phyloP scores from a whole-genome alignment of 805 yeast species.

The Metschnikowia drakensbergensis region DNA sequence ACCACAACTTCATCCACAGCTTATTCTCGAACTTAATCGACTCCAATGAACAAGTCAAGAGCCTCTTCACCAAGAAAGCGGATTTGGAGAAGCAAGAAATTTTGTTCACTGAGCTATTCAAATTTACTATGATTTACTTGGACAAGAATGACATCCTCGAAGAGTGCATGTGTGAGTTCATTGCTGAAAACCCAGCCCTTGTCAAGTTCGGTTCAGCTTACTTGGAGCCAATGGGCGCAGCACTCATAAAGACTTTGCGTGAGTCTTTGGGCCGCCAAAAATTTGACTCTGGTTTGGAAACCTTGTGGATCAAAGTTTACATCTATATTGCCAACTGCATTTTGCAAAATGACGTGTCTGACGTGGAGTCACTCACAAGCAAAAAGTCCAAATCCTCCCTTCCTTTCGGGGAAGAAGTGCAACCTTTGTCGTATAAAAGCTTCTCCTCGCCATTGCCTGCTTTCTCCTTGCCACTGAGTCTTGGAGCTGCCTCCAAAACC shows the following conservation, averaged over 20 bases:
- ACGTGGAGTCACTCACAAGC: constrained; percentile 23
- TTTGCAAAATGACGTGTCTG: constrained; percentile 26
- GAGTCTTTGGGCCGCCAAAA: constrained; percentile 31
- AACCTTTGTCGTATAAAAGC: constrained; percentile 22
- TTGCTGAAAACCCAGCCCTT: constrained; percentile 28
- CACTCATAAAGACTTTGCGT: constrained; percentile 35
- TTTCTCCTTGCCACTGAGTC: not conserved
- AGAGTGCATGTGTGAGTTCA: constrained; percentile 33
- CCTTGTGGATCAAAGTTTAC: constrained; percentile 38
- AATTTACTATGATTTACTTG: constrained; percentile 29
- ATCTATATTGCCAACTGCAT: constrained; percentile 38
- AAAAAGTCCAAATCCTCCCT: constrained; percentile 3
- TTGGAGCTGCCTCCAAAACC: constrained; percentile 6
- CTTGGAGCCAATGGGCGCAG: constrained; percentile 42
- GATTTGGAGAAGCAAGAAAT: constrained; percentile 28
- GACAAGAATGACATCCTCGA: constrained; percentile 26
- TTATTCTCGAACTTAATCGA: constrained; percentile 34
- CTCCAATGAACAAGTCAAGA: constrained; percentile 25
- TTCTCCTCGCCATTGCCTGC: constrained; percentile 9
- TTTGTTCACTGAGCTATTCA: constrained; percentile 36
- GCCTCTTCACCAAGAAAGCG: constrained; percentile 20
- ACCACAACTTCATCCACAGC: constrained; percentile 28
- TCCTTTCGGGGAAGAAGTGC: constrained; percentile 16
- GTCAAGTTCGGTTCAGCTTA: constrained; percentile 25
- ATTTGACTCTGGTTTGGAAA: constrained; percentile 31